phyloP scores from a whole-genome alignment of 805 yeast genomes.

The Wilhelminamyces savonicus region DNA sequence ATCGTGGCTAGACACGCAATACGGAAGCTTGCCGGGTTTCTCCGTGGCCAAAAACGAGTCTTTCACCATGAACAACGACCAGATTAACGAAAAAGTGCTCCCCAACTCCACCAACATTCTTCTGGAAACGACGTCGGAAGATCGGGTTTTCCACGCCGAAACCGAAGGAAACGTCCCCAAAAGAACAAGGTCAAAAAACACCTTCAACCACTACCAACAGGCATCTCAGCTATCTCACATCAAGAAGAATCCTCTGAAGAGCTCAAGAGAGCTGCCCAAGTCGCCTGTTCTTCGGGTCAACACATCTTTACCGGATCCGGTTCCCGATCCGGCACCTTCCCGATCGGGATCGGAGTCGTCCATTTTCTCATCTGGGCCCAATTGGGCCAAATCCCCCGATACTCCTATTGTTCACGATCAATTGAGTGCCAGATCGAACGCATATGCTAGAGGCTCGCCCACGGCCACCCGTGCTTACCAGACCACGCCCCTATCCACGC shows the following conservation, averaged over 20 bases:
- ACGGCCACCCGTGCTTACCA: constrained; percentile 5
- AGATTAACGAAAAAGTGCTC: constrained; percentile 13
- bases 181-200: constrained; percentile 21
- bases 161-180: constrained; percentile 11
- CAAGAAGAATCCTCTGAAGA: constrained; percentile 1
- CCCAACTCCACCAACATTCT: constrained; percentile 4
- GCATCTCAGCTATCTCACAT: constrained; percentile 2
- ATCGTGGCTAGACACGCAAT: constrained; percentile 21
- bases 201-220: constrained; percentile 29
- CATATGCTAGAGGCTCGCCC: constrained; percentile 1
- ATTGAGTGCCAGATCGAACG: constrained; percentile 3
- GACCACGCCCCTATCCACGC: constrained; percentile 1
- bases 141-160: too few relatives aligned
- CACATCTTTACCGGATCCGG: neutral
- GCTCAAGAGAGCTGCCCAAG: constrained; percentile 5
- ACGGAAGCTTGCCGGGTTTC: constrained; percentile 26
- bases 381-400: too few relatives aligned
- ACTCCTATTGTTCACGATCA: too few relatives aligned
- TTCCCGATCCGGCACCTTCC: neutral
- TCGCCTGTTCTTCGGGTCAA: constrained; percentile 2
- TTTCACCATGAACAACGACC: constrained; percentile 11
- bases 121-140: too few relatives aligned
- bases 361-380: too few relatives aligned
- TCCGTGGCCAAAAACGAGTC: constrained; percentile 8
- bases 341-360: constrained; percentile 1